Evolutionary conservation across 129 eudicot species (phyloP), one percentile per base, ranked within the genome.

Genomic region (Tanacetum coccineum): DNA sequence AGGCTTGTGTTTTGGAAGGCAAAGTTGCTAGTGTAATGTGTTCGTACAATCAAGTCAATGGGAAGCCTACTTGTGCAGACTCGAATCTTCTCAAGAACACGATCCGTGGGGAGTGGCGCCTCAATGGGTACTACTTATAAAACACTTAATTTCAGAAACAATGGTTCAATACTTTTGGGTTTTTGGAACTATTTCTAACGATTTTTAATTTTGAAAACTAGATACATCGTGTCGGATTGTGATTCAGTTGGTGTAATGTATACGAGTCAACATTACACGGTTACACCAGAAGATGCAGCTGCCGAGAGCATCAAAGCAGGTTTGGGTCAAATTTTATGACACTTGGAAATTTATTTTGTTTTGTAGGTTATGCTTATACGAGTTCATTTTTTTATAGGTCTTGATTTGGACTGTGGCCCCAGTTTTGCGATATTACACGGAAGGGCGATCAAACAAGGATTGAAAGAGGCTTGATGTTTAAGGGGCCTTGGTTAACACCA

Each of bases 351-450:
- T 40, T 45, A 10, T 40, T 42, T 48, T 22, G 17, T 26, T 70
- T 49, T 60, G 17, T 36, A 40, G 59, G 62, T 66, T 65, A 0
- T 9, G 19, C 40, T 55, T 70, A 49, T 54, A 14, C 26, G 64
- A 66, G 14, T 60, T 48, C 36, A n/a, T 15, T 32, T 40, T 62
- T 1, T 3, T 48, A 32, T 59, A 89, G 97, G 97, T 22, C 80
- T 91, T 77, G 99, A 93, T 74, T 89, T 93, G 90, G 95, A 93
- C 50, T 93, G 99, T 68, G 99, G 99, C 75, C 96, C 96, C n/a
- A n/a, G 3, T 85, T 76, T 58, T 79, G 96, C 96, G 9, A 75
- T 84, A n/a, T 46, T 79, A 86, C 77, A 89, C 96, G 10, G 92
- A 80, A 52, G 83, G 44, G 99, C 99, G 6, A 75, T 93, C 42